Base-by-base conservation (phyloP, 2,329 filamentous ascomycete species). In the Pseudogymnoascus sp. region DNA sequence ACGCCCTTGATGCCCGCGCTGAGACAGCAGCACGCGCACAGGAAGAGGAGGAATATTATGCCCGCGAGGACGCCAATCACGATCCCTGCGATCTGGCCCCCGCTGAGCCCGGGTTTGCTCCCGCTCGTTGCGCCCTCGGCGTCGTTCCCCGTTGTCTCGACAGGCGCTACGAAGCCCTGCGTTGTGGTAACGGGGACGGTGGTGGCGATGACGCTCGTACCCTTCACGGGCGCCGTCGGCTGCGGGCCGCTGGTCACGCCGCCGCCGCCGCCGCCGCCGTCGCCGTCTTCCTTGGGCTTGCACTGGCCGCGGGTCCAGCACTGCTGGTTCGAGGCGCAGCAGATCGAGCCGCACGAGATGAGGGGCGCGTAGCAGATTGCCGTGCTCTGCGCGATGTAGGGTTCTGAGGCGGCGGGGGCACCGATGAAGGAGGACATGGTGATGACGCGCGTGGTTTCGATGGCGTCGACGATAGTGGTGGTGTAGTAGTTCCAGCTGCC, bases 11-110 rank as follows among this genome's bases (percentile, higher is more conserved):
- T 88, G 45, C 87, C 76, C 12, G 83, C 83, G 66, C 82, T 80
- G 63, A 82, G 80, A 64, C 87, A 85, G 78, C 88, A 90, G 80
- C 85, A 92, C 77, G 90, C 86, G 78, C 88, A 91, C 70, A 92
- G 76, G 6, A 90, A 80, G 4, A 87, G 77, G 21, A 92, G 81
- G 2, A 92, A 78, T 41, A 81, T 74, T 37, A 91, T 78, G 65
- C 87, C 89, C 12, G 82, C 81, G 59, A 92, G 79, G 10, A 84
- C 82, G 65, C 89, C 89, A 62, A 92, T 86, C 67, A 92, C 89
- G 69, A 92, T 92, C 64, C 89, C 89, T 14, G 90, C 89, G 69
- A 92, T 92, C 64, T 88, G 89, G 61, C 89, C 89, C 45, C 80
- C 82, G 69, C 86, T 89, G 61, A 92, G 80, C 16, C 72, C 75